Base-by-base conservation (phyloP, 108 stramenopile species). In the Fistulifera pelliculosa region DNA sequence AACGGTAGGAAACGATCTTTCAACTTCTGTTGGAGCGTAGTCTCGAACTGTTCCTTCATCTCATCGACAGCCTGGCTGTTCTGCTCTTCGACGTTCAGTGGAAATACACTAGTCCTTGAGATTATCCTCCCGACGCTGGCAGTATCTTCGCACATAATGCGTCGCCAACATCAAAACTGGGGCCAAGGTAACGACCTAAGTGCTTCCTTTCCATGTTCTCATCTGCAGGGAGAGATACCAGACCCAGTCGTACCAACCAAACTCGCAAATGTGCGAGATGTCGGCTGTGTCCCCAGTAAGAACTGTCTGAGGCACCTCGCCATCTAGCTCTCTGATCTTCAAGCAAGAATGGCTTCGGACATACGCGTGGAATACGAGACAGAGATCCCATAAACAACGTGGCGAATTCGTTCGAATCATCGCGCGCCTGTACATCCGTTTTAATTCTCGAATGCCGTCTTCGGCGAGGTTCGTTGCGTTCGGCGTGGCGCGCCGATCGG, bases 231-330 rank as follows among this genome's bases (percentile, higher is more conserved):
- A 28, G 22, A 17, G 3, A 27, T 35, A 61, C 47, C 40, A 62
- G 0, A 71, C 61, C 58, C 66, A 76, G 6, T 69, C 56, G 60
- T 70, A 71, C 47, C 49, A 75, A 3, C 42, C 65, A 48, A 69
- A 69, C 42, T 69, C 56, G 17, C 49, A 31, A 3, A 63, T 56
- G 14, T 61, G 60, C 16, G 64, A 61, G 11, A 78, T 78, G 28
- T 78, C 72, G 3, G 72, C 47, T 1, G 72, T 70, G 0, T 63
- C 61, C 10, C 76, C 69, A 0, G 44, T 23, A n/a, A 74, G 27
- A 25, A 66, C 21, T 0, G 54, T 53, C 28, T 66, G 45, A 0
- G 73, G 65, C 3, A 58, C 55, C 18, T 49, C 2, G 18, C 71
- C 71, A 1, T 63, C 38, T 8, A 66, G 27, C 21, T n/a, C 7